These are phyloP conservation scores for Hortiboletus flavorubellus DNA, from an alignment of 768 basidiomycete species.

Conservation along the genomic window DNA sequence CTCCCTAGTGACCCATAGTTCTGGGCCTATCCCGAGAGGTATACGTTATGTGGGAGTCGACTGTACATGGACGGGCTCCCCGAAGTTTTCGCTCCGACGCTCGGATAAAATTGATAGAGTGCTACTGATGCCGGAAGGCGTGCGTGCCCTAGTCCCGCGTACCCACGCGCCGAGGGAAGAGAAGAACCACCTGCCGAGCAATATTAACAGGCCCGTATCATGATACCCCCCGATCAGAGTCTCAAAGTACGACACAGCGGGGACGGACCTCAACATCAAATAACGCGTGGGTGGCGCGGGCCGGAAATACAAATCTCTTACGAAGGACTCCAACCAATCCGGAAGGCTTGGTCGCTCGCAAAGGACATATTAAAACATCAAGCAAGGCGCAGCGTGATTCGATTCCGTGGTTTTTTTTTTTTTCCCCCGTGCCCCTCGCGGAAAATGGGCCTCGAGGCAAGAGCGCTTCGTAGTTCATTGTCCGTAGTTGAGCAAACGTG, in stretches of 20 bases:
- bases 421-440: constrained; percentile 1
- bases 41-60: no score
- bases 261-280: neutral
- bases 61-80: neutral
- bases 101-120: neutral
- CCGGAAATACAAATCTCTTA: neutral
- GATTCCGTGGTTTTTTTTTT: neutral
- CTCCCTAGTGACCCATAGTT: no score
- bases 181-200: neutral
- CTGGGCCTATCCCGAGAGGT: no score
- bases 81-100: constrained; percentile 14
- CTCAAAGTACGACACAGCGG: neutral
- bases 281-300: no score
- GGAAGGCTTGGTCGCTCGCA: neutral
- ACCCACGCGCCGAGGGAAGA: neutral
- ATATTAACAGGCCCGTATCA: no score
- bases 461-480: neutral
- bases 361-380: constrained; percentile 7
- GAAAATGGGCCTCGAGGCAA: constrained; percentile 4
- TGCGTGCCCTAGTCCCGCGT: neutral
- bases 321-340: neutral
- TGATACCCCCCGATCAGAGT: neutral
- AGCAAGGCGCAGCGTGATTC: constrained; percentile 3
- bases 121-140: neutral
- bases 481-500: neutral